phyloP scores from a whole-genome alignment of 768 basidiomycete genomes.

The Boletus insuetus region DNA sequence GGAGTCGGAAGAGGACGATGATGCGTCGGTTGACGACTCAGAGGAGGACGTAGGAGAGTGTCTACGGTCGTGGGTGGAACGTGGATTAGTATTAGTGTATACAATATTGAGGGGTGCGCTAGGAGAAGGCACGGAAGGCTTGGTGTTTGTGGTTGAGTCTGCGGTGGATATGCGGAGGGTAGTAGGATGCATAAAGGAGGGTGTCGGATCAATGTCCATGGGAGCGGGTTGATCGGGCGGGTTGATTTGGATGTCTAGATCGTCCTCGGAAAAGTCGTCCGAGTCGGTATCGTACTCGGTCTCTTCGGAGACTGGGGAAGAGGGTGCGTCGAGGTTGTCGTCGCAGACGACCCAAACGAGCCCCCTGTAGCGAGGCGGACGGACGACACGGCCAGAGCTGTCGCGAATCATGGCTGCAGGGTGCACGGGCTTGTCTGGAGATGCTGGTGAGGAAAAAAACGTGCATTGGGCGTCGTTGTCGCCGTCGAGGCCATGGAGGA shows the following conservation, averaged over 20 bases:
- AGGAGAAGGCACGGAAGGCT: slow-evolving; percentile 7
- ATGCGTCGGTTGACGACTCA: slow-evolving; percentile 24
- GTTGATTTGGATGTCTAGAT: slow-evolving; percentile 28
- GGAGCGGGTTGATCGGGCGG: slow-evolving; percentile 26
- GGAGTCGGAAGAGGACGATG: slow-evolving; percentile 21
- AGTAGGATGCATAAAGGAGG: slow-evolving; percentile 40
- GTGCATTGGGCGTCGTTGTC: slow-evolving; percentile 74
- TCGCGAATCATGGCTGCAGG: slow-evolving; percentile 28
- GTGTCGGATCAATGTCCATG: slow-evolving; percentile 28
- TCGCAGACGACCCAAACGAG: slow-evolving; percentile 82
- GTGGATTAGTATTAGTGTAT: background rate
- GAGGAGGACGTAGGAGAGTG: slow-evolving; percentile 28
- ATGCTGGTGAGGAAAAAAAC: slow-evolving; percentile 58
- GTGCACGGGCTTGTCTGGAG: slow-evolving; percentile 9
- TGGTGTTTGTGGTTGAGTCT: slow-evolving; percentile 7
- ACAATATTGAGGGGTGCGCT: slow-evolving; percentile 14
- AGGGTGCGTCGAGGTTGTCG: slow-evolving; percentile 49
- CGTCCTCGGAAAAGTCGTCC: slow-evolving; percentile 27
- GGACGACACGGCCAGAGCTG: slow-evolving; percentile 21
- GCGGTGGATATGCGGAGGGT: slow-evolving; percentile 32
- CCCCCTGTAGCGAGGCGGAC: slow-evolving; percentile 57
- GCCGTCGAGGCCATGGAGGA: slow-evolving; percentile 84
- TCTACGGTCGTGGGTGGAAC: slow-evolving; percentile 27
- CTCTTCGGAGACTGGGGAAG: slow-evolving; percentile 21
- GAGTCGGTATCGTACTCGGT: slow-evolving; percentile 32